Conservation (phyloP, 2,329 filamentous ascomycete species). For the Fusarium temperatum region DNA sequence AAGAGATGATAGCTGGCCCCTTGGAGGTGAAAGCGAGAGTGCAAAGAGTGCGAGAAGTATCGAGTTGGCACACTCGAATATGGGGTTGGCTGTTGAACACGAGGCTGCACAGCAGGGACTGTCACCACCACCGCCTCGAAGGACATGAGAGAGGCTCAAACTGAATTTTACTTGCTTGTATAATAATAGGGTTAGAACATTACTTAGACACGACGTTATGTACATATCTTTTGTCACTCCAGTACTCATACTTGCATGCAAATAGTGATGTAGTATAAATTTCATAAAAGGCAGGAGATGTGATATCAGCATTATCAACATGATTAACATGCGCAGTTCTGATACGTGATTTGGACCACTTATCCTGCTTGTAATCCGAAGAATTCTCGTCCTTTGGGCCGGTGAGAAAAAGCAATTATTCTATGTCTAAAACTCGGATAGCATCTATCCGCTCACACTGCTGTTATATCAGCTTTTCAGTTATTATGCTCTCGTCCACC, state of each 20-base stretch:
- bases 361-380: rapidly evolving
- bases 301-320: neutral
- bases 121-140: conserved; percentile 37
- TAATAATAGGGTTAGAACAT: conserved; percentile 14
- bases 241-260: neutral
- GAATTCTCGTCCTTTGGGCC: neutral
- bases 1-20: conserved; percentile 29
- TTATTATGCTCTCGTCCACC: too few relatives aligned
- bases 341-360: neutral
- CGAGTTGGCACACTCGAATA: conserved; percentile 30
- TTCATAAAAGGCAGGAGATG: neutral
- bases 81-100: conserved; percentile 35
- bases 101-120: conserved; percentile 34
- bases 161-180: conserved; percentile 11
- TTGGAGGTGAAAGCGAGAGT: conserved; percentile 12
- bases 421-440: neutral
- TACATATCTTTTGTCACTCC: neutral
- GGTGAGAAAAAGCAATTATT: neutral
- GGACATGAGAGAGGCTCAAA: conserved; percentile 15
- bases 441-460: neutral
- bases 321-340: neutral
- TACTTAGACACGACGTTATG: conserved; percentile 26
- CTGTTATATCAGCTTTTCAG: too few relatives aligned
- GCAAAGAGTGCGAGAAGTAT: conserved; percentile 31
- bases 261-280: neutral